Percentiles rank a stretch among this genome's conserved stretches.
Conservation (phyloP, 768 basidiomycete genomes). For the Mycena vitilis region DNA sequence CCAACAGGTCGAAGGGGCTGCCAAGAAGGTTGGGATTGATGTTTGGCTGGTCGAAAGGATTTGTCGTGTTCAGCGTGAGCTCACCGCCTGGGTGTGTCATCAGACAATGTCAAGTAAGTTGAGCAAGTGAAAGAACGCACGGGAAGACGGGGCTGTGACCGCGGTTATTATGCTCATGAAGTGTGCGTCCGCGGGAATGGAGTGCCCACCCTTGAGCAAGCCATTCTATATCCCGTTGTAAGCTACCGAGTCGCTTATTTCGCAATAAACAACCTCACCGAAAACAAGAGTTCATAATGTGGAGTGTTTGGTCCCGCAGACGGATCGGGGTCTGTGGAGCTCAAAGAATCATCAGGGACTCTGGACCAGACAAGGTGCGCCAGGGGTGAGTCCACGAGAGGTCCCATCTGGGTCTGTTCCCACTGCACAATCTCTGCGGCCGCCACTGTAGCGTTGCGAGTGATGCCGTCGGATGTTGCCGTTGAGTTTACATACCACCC, state of each 20-base stretch:
- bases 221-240: conserved; percentile 26
- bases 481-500: conserved; percentile 37
- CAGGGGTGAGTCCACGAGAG: conserved; percentile 23
- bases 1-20: conserved; percentile 37
- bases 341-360: conserved; percentile 13
- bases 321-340: conserved; percentile 34
- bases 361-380: conserved; percentile 26
- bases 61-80: conserved; percentile 49
- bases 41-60: conserved; percentile 54
- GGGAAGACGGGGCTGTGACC: conserved; percentile 35
- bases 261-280: conserved; percentile 23
- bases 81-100: conserved; percentile 36
- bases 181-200: conserved; percentile 26
- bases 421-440: conserved; percentile 27
- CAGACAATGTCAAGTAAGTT: no score
- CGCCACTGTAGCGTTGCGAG: conserved; percentile 28
- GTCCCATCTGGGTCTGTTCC: conserved; percentile 34
- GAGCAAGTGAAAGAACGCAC: conserved; percentile 18
- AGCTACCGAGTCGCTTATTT: background rate
- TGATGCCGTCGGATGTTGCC: conserved; percentile 32
- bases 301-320: conserved; percentile 37
- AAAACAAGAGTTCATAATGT: conserved; percentile 38
- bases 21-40: conserved; percentile 59
- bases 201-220: background rate
- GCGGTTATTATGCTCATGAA: conserved; percentile 28